Percentiles rank a stretch among this genome's conserved stretches.
These are phyloP conservation scores for Canavalia gladiata DNA, from an alignment of 306 rosid genomes.

Conservation along the genomic window DNA sequence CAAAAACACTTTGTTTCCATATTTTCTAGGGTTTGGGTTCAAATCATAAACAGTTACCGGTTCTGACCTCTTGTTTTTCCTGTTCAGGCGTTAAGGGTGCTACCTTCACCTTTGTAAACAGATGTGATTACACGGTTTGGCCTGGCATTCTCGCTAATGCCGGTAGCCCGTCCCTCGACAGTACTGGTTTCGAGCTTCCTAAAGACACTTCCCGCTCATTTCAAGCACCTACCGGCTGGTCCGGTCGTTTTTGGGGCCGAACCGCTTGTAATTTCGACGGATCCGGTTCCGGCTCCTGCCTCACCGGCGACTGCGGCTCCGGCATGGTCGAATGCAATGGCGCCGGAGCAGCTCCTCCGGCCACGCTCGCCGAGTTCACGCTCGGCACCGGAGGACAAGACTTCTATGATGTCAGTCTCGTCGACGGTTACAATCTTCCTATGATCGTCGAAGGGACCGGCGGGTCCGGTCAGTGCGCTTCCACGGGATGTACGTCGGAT, in stretches of 20 bases:
- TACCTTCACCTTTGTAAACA: conserved; percentile 81
- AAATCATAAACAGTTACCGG: too few species aligned
- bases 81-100: conserved; percentile 62
- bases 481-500: conserved; percentile 88
- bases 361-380: conserved; percentile 90
- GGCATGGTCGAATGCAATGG: conserved; percentile 84
- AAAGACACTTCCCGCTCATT: conserved; percentile 70
- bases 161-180: conserved; percentile 72
- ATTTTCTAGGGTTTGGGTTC: too few species aligned
- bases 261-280: conserved; percentile 83
- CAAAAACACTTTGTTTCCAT: neutral
- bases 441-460: conserved; percentile 85
- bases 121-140: conserved; percentile 89
- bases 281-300: conserved; percentile 80
- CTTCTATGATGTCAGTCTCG: conserved; percentile 94
- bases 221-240: conserved; percentile 95
- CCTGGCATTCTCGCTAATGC: conserved; percentile 94
- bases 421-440: conserved; percentile 91
- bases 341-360: conserved; percentile 93
- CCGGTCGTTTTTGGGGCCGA: conserved; percentile 96
- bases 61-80: neutral
- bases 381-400: conserved; percentile 90
- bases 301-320: conserved; percentile 94
- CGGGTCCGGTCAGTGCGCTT: conserved; percentile 80
- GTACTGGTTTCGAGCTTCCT: conserved; percentile 94